Evolutionary conservation across 2,329 filamentous ascomycete genomes (phyloP), one percentile per base, ranked within the genome.

Genomic region (Pyrenochaeta sp.): DNA sequence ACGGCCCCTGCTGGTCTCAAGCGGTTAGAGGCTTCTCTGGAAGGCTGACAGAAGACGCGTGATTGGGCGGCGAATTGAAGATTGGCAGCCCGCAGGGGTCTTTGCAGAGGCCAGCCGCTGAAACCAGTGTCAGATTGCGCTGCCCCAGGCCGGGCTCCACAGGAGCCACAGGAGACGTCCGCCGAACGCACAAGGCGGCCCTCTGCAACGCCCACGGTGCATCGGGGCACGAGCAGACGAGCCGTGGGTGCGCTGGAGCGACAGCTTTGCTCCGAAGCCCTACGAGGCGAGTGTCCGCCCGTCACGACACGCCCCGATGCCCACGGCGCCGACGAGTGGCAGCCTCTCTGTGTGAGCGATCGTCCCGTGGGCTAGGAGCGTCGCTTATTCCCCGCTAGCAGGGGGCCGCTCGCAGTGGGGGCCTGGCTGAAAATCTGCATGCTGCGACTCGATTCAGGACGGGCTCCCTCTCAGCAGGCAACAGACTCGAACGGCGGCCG

Each of bases 41-140:
- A 45, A 24, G 35, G 47, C 17, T 31, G 42, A 26, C 21, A 20
- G 35, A 10, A 11, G 13, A 38, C 13, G 22, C 13, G n/a, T 55
- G 45, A 55, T 55, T 55, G 52, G 51, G 6, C n/a, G 32, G 13
- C 29, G 27, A 46, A 31, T 54, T 53, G 41, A 38, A 54, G 44
- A 54, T 52, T 45, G 29, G 27, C 27, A 31, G 18, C 18, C 14
- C 35, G 39, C 43, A 51, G 47, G 51, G 47, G 43, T 30, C 19
- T 30, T 23, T 18, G 31, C 22, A 22, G 35, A 28, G 31, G 43
- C 22, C 41, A 40, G 40, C 51, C 37, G 51, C 50, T 51, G 47
- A 41, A 42, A 40, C 40, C 44, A 46, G 44, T 50, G 36, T 51
- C 48, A 51, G 51, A 46, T 51, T 52, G 26, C 23, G 18, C 24